These are phyloP conservation scores for Solanum neorickii DNA, from an alignment of 257 asterid genomes.

Conservation along the genomic window DNA sequence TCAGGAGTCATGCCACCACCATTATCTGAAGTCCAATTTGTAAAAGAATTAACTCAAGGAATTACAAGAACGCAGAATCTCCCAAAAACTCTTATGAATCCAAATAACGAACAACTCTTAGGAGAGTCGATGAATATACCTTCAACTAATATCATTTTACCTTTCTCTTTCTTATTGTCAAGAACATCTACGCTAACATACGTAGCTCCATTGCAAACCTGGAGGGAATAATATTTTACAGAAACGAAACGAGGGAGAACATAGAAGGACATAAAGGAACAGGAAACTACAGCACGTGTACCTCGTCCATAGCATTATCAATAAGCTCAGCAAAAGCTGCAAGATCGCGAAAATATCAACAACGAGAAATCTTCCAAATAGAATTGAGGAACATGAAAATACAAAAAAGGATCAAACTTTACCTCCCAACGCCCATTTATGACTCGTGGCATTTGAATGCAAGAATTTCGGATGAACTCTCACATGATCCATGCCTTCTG, in stretches of 20 bases:
- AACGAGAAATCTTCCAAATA: not conserved
- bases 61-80: not conserved
- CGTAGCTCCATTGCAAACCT: constrained; percentile 62
- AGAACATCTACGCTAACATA: constrained; percentile 51
- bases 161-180: constrained; percentile 27
- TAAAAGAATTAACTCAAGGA: not conserved
- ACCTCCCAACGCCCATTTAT: constrained; percentile 93
- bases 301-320: constrained; percentile 85
- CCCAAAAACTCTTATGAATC: not conserved
- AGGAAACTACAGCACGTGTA: not conserved
- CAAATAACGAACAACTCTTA: not conserved
- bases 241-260: not conserved
- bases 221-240: not conserved
- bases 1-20: constrained; percentile 91
- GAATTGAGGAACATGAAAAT: not conserved
- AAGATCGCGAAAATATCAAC: not conserved
- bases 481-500: constrained; percentile 61
- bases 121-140: constrained; percentile 15
- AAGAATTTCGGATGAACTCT: constrained; percentile 68
- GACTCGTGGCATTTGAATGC: constrained; percentile 91
- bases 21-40: constrained; percentile 29
- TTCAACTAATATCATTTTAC: constrained; percentile 55
- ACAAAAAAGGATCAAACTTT: not conserved
- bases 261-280: not conserved
- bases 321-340: constrained; percentile 84